Evolutionary conservation across 2,329 filamentous ascomycete species (phyloP).

Genomic region (Ceratocystis huliohia): DNA sequence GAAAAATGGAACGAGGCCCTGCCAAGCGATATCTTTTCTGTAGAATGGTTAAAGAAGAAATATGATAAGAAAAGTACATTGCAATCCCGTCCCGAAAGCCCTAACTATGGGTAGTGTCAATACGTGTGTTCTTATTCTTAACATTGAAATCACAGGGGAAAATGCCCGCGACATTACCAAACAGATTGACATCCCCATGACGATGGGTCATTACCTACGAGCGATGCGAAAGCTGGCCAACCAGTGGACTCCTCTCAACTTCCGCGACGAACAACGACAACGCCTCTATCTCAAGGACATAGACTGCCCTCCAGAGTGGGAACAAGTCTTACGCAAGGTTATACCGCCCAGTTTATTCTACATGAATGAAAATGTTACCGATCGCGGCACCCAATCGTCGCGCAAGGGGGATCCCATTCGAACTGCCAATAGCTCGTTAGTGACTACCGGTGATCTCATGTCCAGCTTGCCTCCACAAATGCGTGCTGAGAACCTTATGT

Average conservation of each 20-base stretch:
- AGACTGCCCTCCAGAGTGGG: conserved; percentile 82
- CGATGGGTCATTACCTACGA: conserved; percentile 77
- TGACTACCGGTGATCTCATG: conserved; percentile 82
- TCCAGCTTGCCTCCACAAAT: conserved; percentile 75
- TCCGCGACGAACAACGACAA: conserved; percentile 65
- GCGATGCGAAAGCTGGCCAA: conserved; percentile 75
- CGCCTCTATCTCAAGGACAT: conserved; percentile 94
- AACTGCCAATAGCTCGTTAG: conserved; percentile 35
- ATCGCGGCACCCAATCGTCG: conserved; percentile 26
- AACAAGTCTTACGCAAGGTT: conserved; percentile 59
- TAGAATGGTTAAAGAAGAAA: conserved; percentile 65
- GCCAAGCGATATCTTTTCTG: conserved; percentile 65
- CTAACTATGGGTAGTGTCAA: too few species aligned
- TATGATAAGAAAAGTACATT: conserved; percentile 63
- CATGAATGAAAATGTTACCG: conserved; percentile 63
- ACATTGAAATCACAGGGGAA: conserved; percentile 46
- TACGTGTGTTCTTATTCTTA: conserved; percentile 1
- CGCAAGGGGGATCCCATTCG: neutral
- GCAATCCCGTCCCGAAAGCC: conserved; percentile 22
- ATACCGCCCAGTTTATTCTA: conserved; percentile 81
- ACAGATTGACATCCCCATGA: conserved; percentile 66
- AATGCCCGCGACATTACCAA: conserved; percentile 67
- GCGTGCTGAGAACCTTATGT: conserved; percentile 95
- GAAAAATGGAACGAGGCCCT: conserved; percentile 72
- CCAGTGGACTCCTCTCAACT: conserved; percentile 65